Conservation (phyloP, 106 monocot genomes). For the Dendrobium officinale region DNA sequence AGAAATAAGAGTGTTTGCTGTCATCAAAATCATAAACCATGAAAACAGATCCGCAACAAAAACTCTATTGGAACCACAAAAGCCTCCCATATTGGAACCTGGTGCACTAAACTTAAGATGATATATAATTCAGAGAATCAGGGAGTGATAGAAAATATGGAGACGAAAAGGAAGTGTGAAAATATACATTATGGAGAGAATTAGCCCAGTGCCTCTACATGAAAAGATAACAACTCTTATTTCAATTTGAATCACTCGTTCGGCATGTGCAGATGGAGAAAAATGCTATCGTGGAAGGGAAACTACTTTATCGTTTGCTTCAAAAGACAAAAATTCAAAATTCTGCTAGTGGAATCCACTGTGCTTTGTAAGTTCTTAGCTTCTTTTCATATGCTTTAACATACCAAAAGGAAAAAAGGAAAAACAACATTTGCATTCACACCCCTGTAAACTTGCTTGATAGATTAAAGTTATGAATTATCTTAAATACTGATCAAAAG, state of each 20-base stretch:
- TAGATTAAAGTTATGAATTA: background rate
- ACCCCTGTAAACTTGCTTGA: background rate
- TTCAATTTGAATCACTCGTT: background rate
- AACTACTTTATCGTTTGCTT: conserved; percentile 1
- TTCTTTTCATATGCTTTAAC: background rate
- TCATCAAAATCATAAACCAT: too few species aligned
- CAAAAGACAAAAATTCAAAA: conserved; percentile 3
- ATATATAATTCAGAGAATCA: too few species aligned
- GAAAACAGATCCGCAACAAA: too few species aligned
- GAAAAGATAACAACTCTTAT: background rate
- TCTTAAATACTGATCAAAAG: background rate
- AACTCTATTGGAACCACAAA: too few species aligned
- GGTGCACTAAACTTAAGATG: too few species aligned
- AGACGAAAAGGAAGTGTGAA: background rate
- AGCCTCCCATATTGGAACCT: too few species aligned
- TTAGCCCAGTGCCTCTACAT: background rate
- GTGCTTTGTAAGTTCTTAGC: background rate
- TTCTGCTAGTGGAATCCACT: background rate
- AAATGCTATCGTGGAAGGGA: background rate
- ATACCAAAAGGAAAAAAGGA: background rate
- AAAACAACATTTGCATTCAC: background rate
- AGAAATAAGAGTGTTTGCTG: too few species aligned
- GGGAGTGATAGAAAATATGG: background rate
- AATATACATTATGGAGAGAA: background rate
- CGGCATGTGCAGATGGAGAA: background rate